Conservation (phyloP, 1,139 yeast genomes). For the Geotrichum carabidarum region DNA sequence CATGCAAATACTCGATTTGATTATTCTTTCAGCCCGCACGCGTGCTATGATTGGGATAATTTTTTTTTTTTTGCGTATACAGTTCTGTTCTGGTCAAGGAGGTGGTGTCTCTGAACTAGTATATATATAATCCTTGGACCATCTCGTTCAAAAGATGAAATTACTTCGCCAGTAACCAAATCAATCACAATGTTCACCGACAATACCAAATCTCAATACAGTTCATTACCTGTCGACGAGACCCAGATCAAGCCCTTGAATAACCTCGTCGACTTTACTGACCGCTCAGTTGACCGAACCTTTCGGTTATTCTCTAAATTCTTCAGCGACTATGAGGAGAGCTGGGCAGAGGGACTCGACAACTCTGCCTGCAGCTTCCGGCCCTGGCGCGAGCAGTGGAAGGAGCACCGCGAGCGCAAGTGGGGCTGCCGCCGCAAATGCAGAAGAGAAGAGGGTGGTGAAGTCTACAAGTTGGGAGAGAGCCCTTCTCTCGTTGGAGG, state of each 20-base stretch:
- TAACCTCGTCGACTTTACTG: constrained; percentile 8
- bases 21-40: too few species aligned
- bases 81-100: too few species aligned
- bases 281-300: constrained; percentile 4
- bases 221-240: not conserved
- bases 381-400: not conserved
- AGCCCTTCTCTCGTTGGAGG: not conserved
- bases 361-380: constrained; percentile 8
- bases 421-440: not conserved
- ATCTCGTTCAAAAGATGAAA: too few species aligned
- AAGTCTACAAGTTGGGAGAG: not conserved
- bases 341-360: constrained; percentile 5
- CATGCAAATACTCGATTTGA: too few species aligned
- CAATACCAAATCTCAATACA: not conserved
- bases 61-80: too few species aligned
- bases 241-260: not conserved
- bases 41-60: too few species aligned
- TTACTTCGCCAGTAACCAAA: too few species aligned
- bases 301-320: not conserved
- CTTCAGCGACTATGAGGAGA: constrained; percentile 3
- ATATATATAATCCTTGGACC: too few species aligned
- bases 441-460: not conserved
- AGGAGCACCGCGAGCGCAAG: not conserved
- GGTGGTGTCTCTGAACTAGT: too few species aligned
- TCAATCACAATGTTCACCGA: not conserved